Evolutionary conservation across 129 eudicot genomes (phyloP).

Genomic region (Logfia minima): DNA sequence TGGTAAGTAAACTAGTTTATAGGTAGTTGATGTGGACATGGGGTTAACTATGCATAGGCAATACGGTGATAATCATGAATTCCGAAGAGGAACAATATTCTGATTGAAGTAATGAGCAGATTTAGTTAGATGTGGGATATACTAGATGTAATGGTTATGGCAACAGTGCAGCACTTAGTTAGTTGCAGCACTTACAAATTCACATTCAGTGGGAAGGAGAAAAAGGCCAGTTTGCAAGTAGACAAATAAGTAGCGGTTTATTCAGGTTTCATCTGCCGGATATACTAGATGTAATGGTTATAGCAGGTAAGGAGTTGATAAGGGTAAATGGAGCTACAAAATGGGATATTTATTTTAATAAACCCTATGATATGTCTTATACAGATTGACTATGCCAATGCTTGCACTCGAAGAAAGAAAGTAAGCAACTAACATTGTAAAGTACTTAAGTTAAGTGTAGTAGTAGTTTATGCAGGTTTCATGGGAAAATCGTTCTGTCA

Average conservation of each 20-base stretch:
- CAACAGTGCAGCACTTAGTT: not conserved
- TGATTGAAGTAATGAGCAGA: not conserved
- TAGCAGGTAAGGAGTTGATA: not conserved
- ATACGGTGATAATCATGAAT: not conserved
- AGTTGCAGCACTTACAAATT: not conserved
- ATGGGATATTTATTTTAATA: too few relatives aligned
- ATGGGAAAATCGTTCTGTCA: not conserved
- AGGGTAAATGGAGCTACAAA: not conserved
- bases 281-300: not conserved
- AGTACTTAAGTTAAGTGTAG: too few relatives aligned
- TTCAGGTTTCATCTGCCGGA: not conserved
- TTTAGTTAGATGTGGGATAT: not conserved
- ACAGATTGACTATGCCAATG: too few relatives aligned
- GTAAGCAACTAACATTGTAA: too few relatives aligned
- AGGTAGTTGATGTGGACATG: not conserved
- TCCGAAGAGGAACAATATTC: not conserved
- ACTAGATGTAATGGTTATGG: not conserved
- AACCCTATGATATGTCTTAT: too few relatives aligned
- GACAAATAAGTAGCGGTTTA: not conserved
- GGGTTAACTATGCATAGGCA: not conserved
- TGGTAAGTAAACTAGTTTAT: not conserved
- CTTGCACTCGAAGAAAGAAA: too few relatives aligned
- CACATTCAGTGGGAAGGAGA: not conserved
- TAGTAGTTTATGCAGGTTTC: not conserved
- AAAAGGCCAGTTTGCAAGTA: not conserved